These are phyloP conservation scores for Phytophthora foliorum DNA, from an alignment of 352 stramenopile genomes.

Conservation along the genomic window DNA sequence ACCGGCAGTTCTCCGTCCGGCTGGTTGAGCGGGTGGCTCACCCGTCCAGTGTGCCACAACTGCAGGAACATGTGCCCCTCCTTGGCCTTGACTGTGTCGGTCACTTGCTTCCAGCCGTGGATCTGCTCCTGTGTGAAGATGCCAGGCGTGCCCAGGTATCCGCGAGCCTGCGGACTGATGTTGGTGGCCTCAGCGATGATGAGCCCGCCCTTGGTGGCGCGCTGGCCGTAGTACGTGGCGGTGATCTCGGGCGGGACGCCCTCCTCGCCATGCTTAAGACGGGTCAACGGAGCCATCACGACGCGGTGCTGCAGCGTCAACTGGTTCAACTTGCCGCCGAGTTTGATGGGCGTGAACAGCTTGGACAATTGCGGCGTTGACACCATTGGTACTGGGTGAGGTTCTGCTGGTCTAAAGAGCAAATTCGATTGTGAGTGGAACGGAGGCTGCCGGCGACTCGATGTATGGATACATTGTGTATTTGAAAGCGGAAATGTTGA, in stretches of 20 bases:
- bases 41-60: conserved; percentile 42
- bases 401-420: conserved; percentile 4
- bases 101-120: conserved; percentile 59
- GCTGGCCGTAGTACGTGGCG: conserved; percentile 52
- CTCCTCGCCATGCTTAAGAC: conserved; percentile 39
- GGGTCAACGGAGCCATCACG: conserved; percentile 67
- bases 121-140: conserved; percentile 62
- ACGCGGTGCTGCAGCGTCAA: conserved; percentile 63
- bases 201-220: conserved; percentile 51
- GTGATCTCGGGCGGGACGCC: conserved; percentile 50
- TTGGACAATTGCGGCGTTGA: conserved; percentile 33
- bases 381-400: conserved; percentile 23
- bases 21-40: conserved; percentile 48
- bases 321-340: conserved; percentile 45
- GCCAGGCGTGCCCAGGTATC: conserved; percentile 48
- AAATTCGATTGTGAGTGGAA: conserved; percentile 25
- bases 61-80: conserved; percentile 44
- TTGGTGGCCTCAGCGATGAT: conserved; percentile 66
- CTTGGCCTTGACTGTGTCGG: conserved; percentile 69
- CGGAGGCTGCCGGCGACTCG: too few relatives aligned
- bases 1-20: conserved; percentile 55
- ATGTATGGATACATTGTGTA: too few relatives aligned
- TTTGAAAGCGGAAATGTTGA: conserved; percentile 15
- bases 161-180: conserved; percentile 46
- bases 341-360: conserved; percentile 41